phyloP scores from a whole-genome alignment of 345 rosid genomes.

The Eucalyptus viminalis region DNA sequence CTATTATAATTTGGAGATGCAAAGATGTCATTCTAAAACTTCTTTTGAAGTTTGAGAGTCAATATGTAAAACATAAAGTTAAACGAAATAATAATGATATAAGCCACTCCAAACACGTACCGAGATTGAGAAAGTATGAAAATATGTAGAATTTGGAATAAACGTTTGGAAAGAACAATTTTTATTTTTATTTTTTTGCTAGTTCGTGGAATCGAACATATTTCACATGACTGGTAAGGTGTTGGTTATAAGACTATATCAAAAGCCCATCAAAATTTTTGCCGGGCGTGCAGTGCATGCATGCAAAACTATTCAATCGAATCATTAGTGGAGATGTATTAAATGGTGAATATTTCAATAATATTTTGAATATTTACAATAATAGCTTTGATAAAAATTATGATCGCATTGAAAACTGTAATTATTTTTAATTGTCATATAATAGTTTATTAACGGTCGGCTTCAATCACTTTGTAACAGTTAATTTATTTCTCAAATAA shows the following conservation, averaged over 20 bases:
- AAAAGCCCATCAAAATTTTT: neutral
- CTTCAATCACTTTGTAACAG: no score
- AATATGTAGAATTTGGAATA: neutral
- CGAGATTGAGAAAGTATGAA: neutral
- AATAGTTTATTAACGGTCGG: no score
- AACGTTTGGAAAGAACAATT: no score
- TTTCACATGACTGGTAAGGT: neutral
- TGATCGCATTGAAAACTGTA: accelerated
- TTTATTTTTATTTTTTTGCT: neutral
- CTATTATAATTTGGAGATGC: neutral
- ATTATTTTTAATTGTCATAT: no score
- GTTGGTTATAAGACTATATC: neutral
- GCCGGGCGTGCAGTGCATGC: neutral
- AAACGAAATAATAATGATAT: neutral
- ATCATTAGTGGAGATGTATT: neutral
- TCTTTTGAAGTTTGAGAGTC: neutral
- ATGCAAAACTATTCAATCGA: neutral
- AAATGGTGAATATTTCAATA: neutral
- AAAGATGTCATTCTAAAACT: neutral
- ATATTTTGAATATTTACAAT: no score
- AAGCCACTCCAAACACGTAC: neutral
- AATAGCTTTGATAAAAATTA: no score
- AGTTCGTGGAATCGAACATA: neutral
- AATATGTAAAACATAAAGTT: neutral
- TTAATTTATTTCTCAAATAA: no score